phyloP scores from a whole-genome alignment of 2,329 filamentous ascomycete species.

The Venturia asperata region DNA sequence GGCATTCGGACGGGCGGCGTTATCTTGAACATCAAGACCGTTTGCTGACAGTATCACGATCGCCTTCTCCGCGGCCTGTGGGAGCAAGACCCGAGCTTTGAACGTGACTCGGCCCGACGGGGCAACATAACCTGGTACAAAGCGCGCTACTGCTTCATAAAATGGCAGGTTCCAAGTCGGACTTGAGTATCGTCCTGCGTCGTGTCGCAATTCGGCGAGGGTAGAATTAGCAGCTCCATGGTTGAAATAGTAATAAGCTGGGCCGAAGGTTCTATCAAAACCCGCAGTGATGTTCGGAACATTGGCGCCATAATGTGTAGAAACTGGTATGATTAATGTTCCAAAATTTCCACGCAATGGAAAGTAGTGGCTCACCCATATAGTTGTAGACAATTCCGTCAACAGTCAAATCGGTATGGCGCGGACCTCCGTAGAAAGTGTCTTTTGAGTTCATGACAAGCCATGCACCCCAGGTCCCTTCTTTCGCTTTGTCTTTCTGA shows the following conservation, averaged over 20 bases:
- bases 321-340: conserved; percentile 26
- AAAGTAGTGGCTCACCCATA: conserved; percentile 28
- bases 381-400: conserved; percentile 63
- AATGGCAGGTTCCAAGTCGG: conserved; percentile 52
- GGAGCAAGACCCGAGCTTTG: conserved; percentile 46
- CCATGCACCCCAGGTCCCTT: conserved; percentile 13
- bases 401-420: conserved; percentile 56
- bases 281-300: conserved; percentile 58
- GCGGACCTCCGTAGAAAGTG: conserved; percentile 55
- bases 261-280: conserved; percentile 59
- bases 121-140: conserved; percentile 54
- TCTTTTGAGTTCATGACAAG: conserved; percentile 26
- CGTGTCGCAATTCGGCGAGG: conserved; percentile 44
- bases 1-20: conserved; percentile 46
- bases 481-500: background rate
- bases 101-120: conserved; percentile 46
- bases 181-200: conserved; percentile 47
- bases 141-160: conserved; percentile 54
- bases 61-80: conserved; percentile 43
- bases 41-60: conserved; percentile 50
- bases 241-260: conserved; percentile 59
- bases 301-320: conserved; percentile 56
- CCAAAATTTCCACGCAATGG: background rate
- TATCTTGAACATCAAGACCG: conserved; percentile 52
- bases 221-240: conserved; percentile 42